Percentiles rank a stretch among this genome's conserved stretches.
These are phyloP conservation scores for Lactarius hengduanensis DNA, from an alignment of 768 basidiomycete genomes.

Conservation along the genomic window DNA sequence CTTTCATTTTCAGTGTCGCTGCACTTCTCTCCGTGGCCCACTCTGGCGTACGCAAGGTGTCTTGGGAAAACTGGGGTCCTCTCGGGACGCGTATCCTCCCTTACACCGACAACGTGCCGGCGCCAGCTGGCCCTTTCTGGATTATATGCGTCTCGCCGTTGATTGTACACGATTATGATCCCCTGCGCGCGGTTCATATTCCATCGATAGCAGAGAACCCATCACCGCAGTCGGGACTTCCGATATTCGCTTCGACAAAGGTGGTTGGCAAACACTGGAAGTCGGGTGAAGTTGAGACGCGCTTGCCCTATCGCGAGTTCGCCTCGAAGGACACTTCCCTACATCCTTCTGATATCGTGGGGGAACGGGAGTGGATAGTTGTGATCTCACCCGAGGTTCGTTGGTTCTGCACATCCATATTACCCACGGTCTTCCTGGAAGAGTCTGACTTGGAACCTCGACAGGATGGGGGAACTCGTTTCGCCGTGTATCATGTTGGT, in stretches of 20 bases:
- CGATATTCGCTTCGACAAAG: background rate
- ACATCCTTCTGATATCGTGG: background rate
- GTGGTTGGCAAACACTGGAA: background rate
- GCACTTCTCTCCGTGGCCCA: background rate
- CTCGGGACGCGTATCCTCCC: background rate
- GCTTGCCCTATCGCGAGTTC: conserved; percentile 10
- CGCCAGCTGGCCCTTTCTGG: conserved; percentile 9
- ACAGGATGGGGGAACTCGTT: conserved; percentile 7
- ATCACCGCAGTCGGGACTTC: background rate
- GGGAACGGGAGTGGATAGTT: conserved; percentile 9
- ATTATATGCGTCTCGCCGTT: background rate
- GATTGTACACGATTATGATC: background rate
- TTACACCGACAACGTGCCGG: background rate
- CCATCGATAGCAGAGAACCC: background rate
- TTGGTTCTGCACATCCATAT: background rate
- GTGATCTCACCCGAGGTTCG: background rate
- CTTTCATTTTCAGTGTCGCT: background rate
- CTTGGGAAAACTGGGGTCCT: conserved; percentile 13
- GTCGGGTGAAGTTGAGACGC: background rate
- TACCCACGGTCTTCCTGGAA: too few species aligned
- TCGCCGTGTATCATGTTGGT: conserved; percentile 9
- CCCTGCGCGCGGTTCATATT: background rate
- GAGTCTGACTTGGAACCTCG: background rate
- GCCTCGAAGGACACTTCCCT: background rate
- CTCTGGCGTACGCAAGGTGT: background rate